phyloP scores from a whole-genome alignment of 179 eudicot genomes.

The Nepenthes alata region DNA sequence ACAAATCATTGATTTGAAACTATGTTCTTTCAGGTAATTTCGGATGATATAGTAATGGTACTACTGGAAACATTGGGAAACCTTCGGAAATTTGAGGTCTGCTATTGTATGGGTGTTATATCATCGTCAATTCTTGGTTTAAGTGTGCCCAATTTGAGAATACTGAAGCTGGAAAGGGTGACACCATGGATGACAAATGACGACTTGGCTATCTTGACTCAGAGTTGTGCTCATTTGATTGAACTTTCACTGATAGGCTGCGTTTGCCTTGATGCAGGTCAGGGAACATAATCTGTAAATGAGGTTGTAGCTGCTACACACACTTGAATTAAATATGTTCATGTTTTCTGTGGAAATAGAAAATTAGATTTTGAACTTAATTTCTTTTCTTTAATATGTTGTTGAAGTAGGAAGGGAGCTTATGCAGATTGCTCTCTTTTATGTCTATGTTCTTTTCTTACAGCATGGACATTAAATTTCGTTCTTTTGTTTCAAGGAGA shows the following conservation, averaged over 20 bases:
- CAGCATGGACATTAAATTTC: no score
- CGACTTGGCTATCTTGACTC: conserved; percentile 43
- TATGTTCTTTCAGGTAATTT: conserved; percentile 38
- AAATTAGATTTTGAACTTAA: neutral
- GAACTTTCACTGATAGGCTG: conserved; percentile 71
- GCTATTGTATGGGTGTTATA: conserved; percentile 78
- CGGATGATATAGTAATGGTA: conserved; percentile 37
- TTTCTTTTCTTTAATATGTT: neutral
- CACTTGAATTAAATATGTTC: neutral
- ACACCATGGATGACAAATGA: conserved; percentile 78
- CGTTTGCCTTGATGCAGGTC: conserved; percentile 50
- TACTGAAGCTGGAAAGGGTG: conserved; percentile 73
- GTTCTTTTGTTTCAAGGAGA: neutral
- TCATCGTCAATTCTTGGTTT: conserved; percentile 34
- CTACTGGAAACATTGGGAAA: conserved; percentile 31
- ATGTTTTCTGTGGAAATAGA: neutral
- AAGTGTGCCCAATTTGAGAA: conserved; percentile 48
- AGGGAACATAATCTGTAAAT: conserved; percentile 4
- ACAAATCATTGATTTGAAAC: neutral
- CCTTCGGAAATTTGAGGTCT: conserved; percentile 49
- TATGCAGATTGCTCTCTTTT: neutral
- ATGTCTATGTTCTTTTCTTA: neutral
- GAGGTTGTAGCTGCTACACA: neutral
- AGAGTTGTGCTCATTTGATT: conserved; percentile 36
- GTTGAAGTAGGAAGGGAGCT: neutral